A percentile compares a stretch with the other conserved stretches of the same genome.
Conservation (phyloP, 2,329 filamentous ascomycete genomes). For the Diplodia scrobiculata region DNA sequence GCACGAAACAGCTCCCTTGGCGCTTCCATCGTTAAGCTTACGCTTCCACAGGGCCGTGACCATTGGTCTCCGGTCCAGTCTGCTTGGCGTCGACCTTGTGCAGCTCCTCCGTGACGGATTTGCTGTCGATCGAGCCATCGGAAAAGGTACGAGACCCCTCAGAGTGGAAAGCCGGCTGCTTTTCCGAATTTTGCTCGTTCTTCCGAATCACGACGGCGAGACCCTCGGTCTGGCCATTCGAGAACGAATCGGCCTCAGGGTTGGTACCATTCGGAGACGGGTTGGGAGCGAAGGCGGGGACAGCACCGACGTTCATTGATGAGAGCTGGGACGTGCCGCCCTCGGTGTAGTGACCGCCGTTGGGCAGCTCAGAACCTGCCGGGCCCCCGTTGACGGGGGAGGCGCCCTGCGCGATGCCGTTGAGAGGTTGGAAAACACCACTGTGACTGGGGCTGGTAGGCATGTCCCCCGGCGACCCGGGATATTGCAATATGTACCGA, state of each 20-base stretch:
- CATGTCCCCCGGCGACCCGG: slow-evolving; percentile 30
- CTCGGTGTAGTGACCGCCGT: slow-evolving; percentile 24
- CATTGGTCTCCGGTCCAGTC: slow-evolving; percentile 42
- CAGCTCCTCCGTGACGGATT: slow-evolving; percentile 54
- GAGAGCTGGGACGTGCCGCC: slow-evolving; percentile 12
- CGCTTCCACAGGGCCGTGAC: slow-evolving; percentile 39
- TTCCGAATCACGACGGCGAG: slow-evolving; percentile 58
- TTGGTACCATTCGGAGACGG: slow-evolving; percentile 39
- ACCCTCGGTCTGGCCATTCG: slow-evolving; percentile 55
- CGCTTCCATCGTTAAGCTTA: slow-evolving; percentile 35
- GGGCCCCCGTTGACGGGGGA: slow-evolving; percentile 23
- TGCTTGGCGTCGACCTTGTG: slow-evolving; percentile 46
- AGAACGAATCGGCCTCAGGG: slow-evolving; percentile 52
- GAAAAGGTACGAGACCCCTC: slow-evolving; percentile 55
- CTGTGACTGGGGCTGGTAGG: slow-evolving; percentile 10
- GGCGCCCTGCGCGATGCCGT: slow-evolving; percentile 20
- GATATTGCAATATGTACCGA: slow-evolving; percentile 34
- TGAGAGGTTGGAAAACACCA: slow-evolving; percentile 25
- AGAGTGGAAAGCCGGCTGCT: slow-evolving; percentile 46
- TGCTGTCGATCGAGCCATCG: slow-evolving; percentile 59
- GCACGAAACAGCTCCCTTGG: slow-evolving; percentile 33
- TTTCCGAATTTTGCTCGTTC: slow-evolving; percentile 41
- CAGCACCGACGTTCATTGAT: slow-evolving; percentile 27
- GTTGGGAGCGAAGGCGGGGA: slow-evolving; percentile 28
- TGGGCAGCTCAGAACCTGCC: slow-evolving; percentile 17